phyloP scores from a whole-genome alignment of 345 rosid species.

The Citrus reticulata region DNA sequence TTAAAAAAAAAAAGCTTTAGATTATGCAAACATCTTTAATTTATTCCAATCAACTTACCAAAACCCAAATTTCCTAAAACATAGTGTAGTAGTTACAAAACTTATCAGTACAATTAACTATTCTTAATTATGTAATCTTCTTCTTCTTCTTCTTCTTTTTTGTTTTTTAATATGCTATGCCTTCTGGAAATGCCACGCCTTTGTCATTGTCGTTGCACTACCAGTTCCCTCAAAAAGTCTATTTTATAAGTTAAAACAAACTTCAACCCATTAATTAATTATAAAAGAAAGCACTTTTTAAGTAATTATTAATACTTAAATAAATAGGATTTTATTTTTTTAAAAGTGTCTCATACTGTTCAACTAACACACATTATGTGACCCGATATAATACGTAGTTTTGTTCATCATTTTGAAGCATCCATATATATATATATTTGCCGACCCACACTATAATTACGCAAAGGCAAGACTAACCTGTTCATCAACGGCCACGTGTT shows the following conservation, averaged over 20 bases:
- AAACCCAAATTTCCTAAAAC: constrained; percentile 7
- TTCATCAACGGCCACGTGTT: background rate
- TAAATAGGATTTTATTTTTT: background rate
- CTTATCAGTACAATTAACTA: background rate
- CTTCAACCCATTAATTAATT: constrained; percentile 2
- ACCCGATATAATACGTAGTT: background rate
- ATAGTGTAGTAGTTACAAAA: background rate
- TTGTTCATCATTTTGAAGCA: background rate
- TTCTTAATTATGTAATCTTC: background rate
- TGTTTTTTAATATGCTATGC: background rate
- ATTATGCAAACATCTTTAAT: background rate
- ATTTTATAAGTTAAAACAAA: constrained; percentile 25
- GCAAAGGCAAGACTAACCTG: background rate
- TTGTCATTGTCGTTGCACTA: constrained; percentile 18
- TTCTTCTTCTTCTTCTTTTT: too few relatives aligned
- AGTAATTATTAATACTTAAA: background rate
- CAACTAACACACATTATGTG: constrained; percentile 22
- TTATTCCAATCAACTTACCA: background rate
- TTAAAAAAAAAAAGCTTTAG: background rate
- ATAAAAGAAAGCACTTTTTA: background rate
- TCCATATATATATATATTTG: background rate
- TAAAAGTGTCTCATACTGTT: background rate
- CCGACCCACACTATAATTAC: constrained; percentile 11
- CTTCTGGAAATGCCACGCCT: constrained; percentile 14
- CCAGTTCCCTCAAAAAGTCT: constrained; percentile 5